Evolutionary conservation across 2,329 filamentous ascomycete genomes (phyloP).

Genomic region (Talaromyces sp.): DNA sequence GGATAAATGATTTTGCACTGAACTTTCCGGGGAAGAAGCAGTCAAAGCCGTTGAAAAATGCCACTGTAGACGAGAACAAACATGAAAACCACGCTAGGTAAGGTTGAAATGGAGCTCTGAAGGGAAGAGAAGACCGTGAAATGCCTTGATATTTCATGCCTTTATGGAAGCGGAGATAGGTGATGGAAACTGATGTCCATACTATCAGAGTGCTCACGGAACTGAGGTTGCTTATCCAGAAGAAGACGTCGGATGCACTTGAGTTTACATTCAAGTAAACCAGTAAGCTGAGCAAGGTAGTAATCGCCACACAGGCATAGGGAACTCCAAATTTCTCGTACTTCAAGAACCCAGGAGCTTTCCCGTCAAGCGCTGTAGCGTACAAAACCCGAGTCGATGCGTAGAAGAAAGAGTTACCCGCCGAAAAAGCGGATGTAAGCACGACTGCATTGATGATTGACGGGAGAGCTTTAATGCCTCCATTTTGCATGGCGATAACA

Average conservation of each 20-base stretch:
- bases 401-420: conserved; percentile 61
- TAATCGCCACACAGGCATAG: conserved; percentile 42
- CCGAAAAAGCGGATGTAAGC: conserved; percentile 64
- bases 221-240: conserved; percentile 39
- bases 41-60: conserved; percentile 55
- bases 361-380: conserved; percentile 41
- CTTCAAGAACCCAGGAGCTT: conserved; percentile 36
- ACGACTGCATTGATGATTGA: conserved; percentile 71
- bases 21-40: conserved; percentile 47
- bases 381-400: conserved; percentile 48
- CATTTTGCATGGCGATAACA: conserved; percentile 65
- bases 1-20: conserved; percentile 46
- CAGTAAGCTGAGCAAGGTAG: conserved; percentile 35
- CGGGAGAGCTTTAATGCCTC: conserved; percentile 61
- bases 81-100: conserved; percentile 50
- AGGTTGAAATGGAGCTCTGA: conserved; percentile 48
- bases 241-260: conserved; percentile 34
- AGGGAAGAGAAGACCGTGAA: conserved; percentile 43
- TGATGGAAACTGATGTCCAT: conserved; percentile 40
- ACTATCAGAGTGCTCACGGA: conserved; percentile 36
- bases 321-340: conserved; percentile 50
- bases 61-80: conserved; percentile 43
- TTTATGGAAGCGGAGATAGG: conserved; percentile 49
- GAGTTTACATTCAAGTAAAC: conserved; percentile 34
- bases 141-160: conserved; percentile 47